Base-by-base conservation (phyloP, 306 rosid genomes). In the Ormosia emarginata region DNA sequence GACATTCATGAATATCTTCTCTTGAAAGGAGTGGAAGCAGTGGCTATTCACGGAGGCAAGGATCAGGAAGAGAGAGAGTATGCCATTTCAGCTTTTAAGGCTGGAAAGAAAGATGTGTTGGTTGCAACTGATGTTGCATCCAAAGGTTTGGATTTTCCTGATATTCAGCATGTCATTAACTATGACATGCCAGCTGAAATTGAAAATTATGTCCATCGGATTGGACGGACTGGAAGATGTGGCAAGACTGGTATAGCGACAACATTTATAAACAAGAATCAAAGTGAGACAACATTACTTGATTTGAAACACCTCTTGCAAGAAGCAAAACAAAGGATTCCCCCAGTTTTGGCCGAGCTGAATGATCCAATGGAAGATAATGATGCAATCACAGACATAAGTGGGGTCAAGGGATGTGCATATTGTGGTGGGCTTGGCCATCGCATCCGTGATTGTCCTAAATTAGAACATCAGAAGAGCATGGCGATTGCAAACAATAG, bases 351-450 rank as follows among this genome's bases (percentile, higher is more conserved):
- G 85, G 97, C 94, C 0, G 96, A 95, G 86, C 86, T 93, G 69
- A 90, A 83, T 50, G 99, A 95, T 85, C 98, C 99, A 8, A 92
- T 92, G 97, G 99, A 95, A 67, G 94, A 93, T 32, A 83, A 83
- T 56, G 93, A 93, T 11, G 98, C 85, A 46, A 90, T 95, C 71
- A 81, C 91, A 1, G 88, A 76, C 67, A 89, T 84, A 41, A 93
- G 97, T n/a, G 99, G 99, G 69, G 94, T 95, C 1, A 90, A 91
- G 85, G 98, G 96, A 41, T 93, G 98, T 44, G 98, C 98, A 13
- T 95, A 85, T 85, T 95, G 98, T 88, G 99, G 98, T 47, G 99
- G 99, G 37, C 97, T 93, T 47, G 99, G 98, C 83, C 99, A 95
- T 77, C 98, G 97, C 49, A 95, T 95, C 58, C 82, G 87, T 1